Evolutionary conservation across 768 basidiomycete genomes (phyloP), one percentile per base, ranked within the genome.

Genomic region (Rickenella mellea): DNA sequence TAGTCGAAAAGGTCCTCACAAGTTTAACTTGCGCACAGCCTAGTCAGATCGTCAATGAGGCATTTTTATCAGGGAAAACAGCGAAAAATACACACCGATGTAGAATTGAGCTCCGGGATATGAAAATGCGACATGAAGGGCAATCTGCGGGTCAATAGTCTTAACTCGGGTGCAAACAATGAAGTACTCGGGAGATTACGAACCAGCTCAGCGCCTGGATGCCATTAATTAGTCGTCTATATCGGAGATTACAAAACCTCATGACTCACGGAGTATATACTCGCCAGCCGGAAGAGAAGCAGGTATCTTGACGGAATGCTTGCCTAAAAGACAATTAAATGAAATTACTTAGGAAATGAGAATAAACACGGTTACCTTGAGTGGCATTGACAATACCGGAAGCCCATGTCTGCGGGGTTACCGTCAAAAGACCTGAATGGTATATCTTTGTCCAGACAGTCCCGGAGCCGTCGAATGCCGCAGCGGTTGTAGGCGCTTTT

Each of bases 361-460:
- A 27, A 33, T 27, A 31, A 17, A 42, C 46, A 31, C 25, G 25
- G 58, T 22, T 44, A 63, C 71, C 66, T 66, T 41, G 6, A 49
- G 65, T 68, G 28, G 69, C 41, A 40, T 74, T 73, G 27, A 73
- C 71, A 40, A 73, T 56, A 49, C 73, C 71, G 6, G 70, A 68
- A 3, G 71, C 71, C 72, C 72, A 73, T 32, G 60, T 45, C 43
- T 58, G 56, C 9, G 60, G 52, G n/a, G 54, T 53, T 4, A 67
- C 47, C 45, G 65, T 60, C 30, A 72, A 41, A 21, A 73, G 61
- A 19, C 71, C 70, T 22, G 69, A 69, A 4, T 67, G 62, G 51
- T 72, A 73, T 28, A 74, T 68, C 62, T 73, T 74, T 22, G 71
- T 73, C 71, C 73, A 74, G 17, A 74, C 70, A 11, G 66, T 44